Base-by-base conservation (phyloP, 305 asterid species). In the Striga hermonthica region DNA sequence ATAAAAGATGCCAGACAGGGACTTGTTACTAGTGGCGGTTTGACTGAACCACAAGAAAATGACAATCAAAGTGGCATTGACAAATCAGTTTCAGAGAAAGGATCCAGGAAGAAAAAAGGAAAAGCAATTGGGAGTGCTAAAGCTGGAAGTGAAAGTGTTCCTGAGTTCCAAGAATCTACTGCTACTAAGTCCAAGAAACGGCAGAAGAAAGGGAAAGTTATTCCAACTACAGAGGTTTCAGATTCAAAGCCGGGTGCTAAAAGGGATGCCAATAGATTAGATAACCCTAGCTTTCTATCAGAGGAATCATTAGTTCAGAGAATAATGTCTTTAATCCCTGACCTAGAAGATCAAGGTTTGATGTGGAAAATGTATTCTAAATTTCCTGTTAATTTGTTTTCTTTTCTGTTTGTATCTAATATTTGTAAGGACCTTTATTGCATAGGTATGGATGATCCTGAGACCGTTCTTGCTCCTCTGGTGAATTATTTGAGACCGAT, bases 291-390 rank as follows among this genome's bases (percentile, higher is more conserved):
- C 76, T 75, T 75, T 75, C 74, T 93, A 48, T 81, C 96, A 28
- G 94, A 87, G 75, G 95, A 90, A 77, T 87, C 91, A 70, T 65
- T 93, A 62, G 76, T 83, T 76, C 86, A 67, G 70, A 90, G 86
- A 80, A 82, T 93, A 57, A 69, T 74, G 74, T 74, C 91, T 38
- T 72, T 90, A 80, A 73, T 86, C 76, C 96, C 96, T 36, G 98
- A 93, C 69, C 75, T 93, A 73, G 97, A 87, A 77, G 96, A 88
- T 73, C 94, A 82, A 84, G 97, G 96, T 86, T 53, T 40, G 74
- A 61, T 22, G 22, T 55, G 44, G 49, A n/a, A 57, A 35, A 58
- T 57, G 59, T 69, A 53, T 67, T 31, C 41, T 38, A 72, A 57
- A 5, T 68, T 67, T 68, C 67, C 22, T 57, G 54, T 74, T 53